These are phyloP conservation scores for Truncatella angustata DNA, from an alignment of 2,329 filamentous ascomycete genomes.

Conservation along the genomic window DNA sequence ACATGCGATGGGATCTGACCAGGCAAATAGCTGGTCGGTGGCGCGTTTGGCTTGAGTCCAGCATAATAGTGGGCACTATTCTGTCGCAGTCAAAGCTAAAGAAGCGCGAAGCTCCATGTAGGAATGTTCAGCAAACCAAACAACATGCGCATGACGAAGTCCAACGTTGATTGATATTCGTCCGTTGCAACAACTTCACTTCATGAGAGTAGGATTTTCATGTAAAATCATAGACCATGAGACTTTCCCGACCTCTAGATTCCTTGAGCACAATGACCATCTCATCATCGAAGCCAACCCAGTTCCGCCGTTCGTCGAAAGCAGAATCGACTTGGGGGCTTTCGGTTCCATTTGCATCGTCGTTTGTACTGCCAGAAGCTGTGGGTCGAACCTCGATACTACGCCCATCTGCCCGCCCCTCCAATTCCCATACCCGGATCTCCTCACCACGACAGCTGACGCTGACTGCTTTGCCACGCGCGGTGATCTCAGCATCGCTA, in stretches of 20 bases:
- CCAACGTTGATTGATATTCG: too few relatives aligned
- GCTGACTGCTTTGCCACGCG: conserved; percentile 85
- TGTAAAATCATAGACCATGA: conserved; percentile 88
- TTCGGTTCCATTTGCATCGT: neutral
- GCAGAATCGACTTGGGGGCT: conserved; percentile 11
- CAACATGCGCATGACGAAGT: too few relatives aligned
- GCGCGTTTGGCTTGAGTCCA: too few relatives aligned
- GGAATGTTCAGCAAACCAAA: too few relatives aligned
- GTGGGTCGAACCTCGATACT: conserved; percentile 52
- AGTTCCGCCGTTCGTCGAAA: conserved; percentile 53
- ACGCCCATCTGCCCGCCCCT: conserved; percentile 58
- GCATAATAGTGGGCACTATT: too few relatives aligned
- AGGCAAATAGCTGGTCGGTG: too few relatives aligned
- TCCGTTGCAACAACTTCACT: too few relatives aligned
- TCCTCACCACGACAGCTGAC: conserved; percentile 78
- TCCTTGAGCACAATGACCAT: conserved; percentile 86
- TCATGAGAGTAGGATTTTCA: conserved; percentile 29
- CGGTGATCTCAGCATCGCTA: conserved; percentile 79
- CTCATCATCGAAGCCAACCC: conserved; percentile 88
- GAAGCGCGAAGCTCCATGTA: too few relatives aligned
- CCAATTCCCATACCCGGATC: conserved; percentile 85
- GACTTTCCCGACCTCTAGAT: conserved; percentile 64
- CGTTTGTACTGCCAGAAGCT: conserved; percentile 18
- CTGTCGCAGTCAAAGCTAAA: too few relatives aligned
- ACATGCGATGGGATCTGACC: too few relatives aligned